Evolutionary conservation across 2,329 filamentous ascomycete species (phyloP).

Genomic region (Didymella keratinophila): DNA sequence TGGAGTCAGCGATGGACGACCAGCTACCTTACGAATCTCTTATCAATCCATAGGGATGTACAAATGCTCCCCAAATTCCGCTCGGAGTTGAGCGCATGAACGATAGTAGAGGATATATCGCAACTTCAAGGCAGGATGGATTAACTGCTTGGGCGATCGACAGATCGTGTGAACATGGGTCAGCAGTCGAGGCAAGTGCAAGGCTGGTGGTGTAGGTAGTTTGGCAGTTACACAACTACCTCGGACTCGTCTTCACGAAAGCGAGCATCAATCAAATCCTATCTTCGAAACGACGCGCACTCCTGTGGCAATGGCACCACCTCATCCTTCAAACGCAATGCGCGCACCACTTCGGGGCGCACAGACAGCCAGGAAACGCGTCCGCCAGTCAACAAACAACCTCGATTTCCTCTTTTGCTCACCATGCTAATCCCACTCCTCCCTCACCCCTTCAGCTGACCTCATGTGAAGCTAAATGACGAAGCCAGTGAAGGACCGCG

Average conservation of each 20-base stretch:
- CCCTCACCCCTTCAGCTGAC: not conserved
- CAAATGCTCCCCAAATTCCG: not conserved
- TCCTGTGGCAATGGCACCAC: not conserved
- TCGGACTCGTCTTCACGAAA: not conserved
- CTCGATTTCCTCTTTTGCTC: not conserved
- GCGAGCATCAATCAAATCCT: not conserved
- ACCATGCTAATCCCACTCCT: constrained; percentile 1
- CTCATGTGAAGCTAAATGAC: constrained; percentile 6
- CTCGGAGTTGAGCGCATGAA: not conserved
- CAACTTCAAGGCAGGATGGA: not conserved
- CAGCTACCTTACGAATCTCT: not conserved
- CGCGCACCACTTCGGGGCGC: not conserved
- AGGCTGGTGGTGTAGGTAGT: not conserved
- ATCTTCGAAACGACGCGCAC: not conserved
- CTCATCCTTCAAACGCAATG: not conserved
- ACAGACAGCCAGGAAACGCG: not conserved
- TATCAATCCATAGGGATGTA: not conserved
- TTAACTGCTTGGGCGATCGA: not conserved
- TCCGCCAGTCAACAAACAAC: not conserved
- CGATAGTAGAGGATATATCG: not conserved
- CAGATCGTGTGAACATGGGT: not conserved
- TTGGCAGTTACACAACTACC: not conserved
- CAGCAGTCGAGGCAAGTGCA: not conserved
- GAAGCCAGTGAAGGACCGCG: not conserved
- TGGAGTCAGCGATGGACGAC: constrained; percentile 19